phyloP scores from a whole-genome alignment of 1,284 basidiomycete species.

The Rhodofomes roseus region DNA sequence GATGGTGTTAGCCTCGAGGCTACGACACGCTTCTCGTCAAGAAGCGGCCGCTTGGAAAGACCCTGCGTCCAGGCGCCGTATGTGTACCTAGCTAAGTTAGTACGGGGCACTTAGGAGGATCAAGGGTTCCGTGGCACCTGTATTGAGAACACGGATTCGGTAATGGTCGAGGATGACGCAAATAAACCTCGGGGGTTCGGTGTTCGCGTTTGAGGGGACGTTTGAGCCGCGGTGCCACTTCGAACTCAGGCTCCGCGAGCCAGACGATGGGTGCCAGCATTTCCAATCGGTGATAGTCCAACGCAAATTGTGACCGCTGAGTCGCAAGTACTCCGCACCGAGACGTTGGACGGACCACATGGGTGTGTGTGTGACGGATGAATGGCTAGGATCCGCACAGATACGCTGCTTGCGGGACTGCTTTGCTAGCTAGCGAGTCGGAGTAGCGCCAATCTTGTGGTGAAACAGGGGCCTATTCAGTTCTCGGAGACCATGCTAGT shows the following conservation, averaged over 20 bases:
- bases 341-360: not conserved
- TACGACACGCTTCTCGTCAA: constrained; percentile 4
- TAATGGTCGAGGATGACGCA: not conserved
- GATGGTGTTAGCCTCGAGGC: constrained; percentile 2
- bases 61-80: not conserved
- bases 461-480: not conserved
- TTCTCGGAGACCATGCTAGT: not conserved
- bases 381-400: not conserved
- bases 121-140: not conserved
- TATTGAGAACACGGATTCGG: not conserved
- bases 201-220: not conserved
- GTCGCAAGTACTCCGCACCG: not conserved
- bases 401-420: not conserved
- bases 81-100: not conserved
- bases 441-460: not conserved
- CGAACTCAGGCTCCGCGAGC: not conserved
- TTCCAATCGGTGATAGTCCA: not conserved
- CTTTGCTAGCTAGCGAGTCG: not conserved
- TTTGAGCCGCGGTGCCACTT: not conserved
- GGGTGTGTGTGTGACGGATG: not conserved
- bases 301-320: not conserved
- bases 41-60: not conserved
- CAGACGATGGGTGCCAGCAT: not conserved
- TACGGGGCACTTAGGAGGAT: not conserved
- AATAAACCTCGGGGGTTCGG: not conserved